A percentile compares a stretch with the other conserved stretches of the same genome.
These are phyloP conservation scores for Huntiella abstrusa DNA, from an alignment of 2,329 filamentous ascomycete genomes.

Conservation along the genomic window DNA sequence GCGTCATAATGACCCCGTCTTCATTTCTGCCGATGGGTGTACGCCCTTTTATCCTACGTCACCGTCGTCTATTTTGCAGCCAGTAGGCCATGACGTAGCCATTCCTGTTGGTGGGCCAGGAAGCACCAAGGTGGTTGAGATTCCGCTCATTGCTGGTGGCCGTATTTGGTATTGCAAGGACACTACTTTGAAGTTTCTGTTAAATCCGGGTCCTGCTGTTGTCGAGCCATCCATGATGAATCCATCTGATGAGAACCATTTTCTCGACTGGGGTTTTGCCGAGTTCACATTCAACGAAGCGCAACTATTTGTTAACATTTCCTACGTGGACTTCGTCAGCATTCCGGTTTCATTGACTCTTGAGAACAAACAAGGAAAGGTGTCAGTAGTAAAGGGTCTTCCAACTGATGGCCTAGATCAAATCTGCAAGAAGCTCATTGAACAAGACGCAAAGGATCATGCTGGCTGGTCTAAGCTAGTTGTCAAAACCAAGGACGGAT, in stretches of 20 bases:
- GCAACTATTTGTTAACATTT: constrained; percentile 50
- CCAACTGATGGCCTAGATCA: constrained; percentile 25
- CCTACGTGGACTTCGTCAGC: constrained; percentile 57
- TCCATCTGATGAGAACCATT: constrained; percentile 40
- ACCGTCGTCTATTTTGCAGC: constrained; percentile 29
- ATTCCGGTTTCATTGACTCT: constrained; percentile 42
- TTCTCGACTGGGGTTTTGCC: constrained; percentile 45
- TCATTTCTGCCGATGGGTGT: constrained; percentile 46
- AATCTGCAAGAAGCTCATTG: constrained; percentile 26
- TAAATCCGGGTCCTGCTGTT: constrained; percentile 54
- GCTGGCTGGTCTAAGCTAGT: constrained; percentile 34
- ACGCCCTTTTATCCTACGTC: constrained; percentile 46
- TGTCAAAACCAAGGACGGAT: constrained; percentile 21
- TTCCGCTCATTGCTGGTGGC: constrained; percentile 52
- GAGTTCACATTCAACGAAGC: constrained; percentile 47
- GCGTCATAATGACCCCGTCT: constrained; percentile 37
- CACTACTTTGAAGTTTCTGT: constrained; percentile 41
- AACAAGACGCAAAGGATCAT: constrained; percentile 27
- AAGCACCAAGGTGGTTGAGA: constrained; percentile 36
- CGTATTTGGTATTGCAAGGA: constrained; percentile 53
- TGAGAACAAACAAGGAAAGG: constrained; percentile 24
- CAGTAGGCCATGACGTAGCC: constrained; percentile 37
- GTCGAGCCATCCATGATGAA: constrained; percentile 61
- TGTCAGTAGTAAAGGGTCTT: constrained; percentile 30
- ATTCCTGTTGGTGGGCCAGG: constrained; percentile 47